phyloP scores from a whole-genome alignment of 768 basidiomycete genomes.

The Exsudoporus frostii region DNA sequence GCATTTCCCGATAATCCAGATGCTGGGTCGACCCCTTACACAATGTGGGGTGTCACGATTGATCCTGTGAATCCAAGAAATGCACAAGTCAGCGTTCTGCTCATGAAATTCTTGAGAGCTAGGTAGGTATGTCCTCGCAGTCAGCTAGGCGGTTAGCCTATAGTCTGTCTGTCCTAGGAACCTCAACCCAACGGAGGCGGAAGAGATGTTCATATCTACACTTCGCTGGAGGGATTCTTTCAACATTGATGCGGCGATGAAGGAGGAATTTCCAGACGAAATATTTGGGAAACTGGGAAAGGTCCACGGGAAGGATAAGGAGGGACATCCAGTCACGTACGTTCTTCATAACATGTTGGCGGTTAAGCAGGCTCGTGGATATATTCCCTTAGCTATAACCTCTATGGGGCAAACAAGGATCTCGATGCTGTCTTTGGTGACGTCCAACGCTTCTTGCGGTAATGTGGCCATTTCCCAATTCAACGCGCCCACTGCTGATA shows the following conservation, averaged over 20 bases:
- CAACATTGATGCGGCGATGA: conserved; percentile 53
- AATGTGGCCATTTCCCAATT: not conserved
- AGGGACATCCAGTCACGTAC: conserved; percentile 65
- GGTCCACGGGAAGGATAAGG: conserved; percentile 68
- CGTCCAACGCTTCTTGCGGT: conserved; percentile 73
- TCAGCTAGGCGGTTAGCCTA: not conserved
- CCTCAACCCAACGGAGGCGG: conserved; percentile 50
- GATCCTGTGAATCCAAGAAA: conserved; percentile 55
- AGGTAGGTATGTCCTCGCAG: conserved; percentile 39
- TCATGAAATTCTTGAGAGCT: conserved; percentile 81
- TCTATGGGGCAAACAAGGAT: conserved; percentile 71
- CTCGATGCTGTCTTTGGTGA: conserved; percentile 73
- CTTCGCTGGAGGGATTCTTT: conserved; percentile 71
- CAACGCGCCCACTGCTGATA: conserved; percentile 9
- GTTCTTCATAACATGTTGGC: conserved; percentile 19
- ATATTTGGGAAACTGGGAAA: conserved; percentile 63
- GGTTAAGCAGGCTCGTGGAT: not conserved
- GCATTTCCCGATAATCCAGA: conserved; percentile 59
- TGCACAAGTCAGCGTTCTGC: conserved; percentile 67
- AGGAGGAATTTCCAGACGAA: conserved; percentile 60
- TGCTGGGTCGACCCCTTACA: conserved; percentile 48
- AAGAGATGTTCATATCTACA: conserved; percentile 64
- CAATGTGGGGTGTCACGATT: conserved; percentile 70
- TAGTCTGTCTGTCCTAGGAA: conserved; percentile 36
- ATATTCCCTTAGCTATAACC: conserved; percentile 55